Percentiles rank a stretch among this genome's conserved stretches.
phyloP scores from a whole-genome alignment of 2,329 filamentous ascomycete species.

The Domatiomyces globalis region DNA sequence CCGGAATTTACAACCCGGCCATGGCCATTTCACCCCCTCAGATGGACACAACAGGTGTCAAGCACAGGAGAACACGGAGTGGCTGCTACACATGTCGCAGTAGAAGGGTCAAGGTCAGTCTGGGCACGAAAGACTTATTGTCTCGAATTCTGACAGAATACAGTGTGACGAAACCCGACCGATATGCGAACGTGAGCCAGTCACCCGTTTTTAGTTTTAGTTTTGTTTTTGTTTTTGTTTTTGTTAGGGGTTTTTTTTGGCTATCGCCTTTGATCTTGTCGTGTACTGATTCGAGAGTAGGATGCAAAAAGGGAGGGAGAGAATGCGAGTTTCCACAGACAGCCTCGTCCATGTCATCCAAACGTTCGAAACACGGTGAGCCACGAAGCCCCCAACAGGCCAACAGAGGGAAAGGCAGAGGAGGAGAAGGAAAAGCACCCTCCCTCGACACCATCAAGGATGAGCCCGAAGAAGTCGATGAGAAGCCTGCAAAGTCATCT shows the following conservation, averaged over 20 bases:
- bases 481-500: conserved; percentile 1
- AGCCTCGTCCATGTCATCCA: conserved; percentile 30
- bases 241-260: not conserved
- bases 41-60: conserved; percentile 45
- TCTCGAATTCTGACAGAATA: conserved; percentile 1
- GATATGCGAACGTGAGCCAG: conserved; percentile 55
- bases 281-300: conserved; percentile 27
- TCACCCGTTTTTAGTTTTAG: not conserved
- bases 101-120: conserved; percentile 59
- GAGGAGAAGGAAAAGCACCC: conserved; percentile 13
- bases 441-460: conserved; percentile 17
- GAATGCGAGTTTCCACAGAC: conserved; percentile 82
- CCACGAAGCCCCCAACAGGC: conserved; percentile 1
- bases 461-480: conserved; percentile 15
- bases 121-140: not conserved
- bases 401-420: conserved; percentile 8
- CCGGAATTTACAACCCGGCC: conserved; percentile 19
- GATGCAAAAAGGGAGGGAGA: conserved; percentile 81
- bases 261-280: not conserved
- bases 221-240: no score
- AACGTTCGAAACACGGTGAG: conserved; percentile 24
- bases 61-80: conserved; percentile 83
- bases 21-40: conserved; percentile 5
- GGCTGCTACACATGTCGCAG: conserved; percentile 88
- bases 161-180: conserved; percentile 86